These are phyloP conservation scores for Nephelium lappaceum DNA, from an alignment of 345 rosid genomes.

Conservation along the genomic window DNA sequence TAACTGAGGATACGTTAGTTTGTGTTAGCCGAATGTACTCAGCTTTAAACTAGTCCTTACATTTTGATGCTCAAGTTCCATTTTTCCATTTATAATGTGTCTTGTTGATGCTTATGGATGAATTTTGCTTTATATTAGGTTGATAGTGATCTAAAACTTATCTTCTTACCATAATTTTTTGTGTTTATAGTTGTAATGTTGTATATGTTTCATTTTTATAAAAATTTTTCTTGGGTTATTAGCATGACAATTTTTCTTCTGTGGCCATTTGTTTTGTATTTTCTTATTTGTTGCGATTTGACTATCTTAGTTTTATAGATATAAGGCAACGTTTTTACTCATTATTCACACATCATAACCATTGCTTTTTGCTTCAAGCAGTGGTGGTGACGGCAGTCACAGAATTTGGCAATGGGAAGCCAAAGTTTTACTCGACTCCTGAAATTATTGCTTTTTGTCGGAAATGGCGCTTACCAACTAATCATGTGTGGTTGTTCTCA, in stretches of 20 bases:
- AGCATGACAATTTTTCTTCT: conserved; percentile 1
- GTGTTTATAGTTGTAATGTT: background rate
- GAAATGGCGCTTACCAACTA: conserved; percentile 89
- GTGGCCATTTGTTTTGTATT: background rate
- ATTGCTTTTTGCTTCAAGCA: conserved; percentile 43
- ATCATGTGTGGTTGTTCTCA: conserved; percentile 93
- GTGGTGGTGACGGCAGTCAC: conserved; percentile 97
- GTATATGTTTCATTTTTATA: background rate
- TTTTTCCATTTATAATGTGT: background rate
- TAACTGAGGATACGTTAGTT: background rate
- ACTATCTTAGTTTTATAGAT: background rate
- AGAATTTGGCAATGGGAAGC: conserved; percentile 86
- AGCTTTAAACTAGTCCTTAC: background rate
- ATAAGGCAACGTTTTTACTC: background rate
- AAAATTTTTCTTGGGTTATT: background rate
- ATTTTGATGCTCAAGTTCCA: background rate
- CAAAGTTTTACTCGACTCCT: conserved; percentile 92
- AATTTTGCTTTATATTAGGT: background rate
- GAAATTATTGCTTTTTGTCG: conserved; percentile 86
- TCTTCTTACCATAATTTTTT: background rate
- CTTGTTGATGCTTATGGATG: background rate
- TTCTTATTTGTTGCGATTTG: background rate
- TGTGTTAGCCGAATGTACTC: background rate
- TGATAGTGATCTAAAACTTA: background rate
- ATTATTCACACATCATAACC: background rate